Conservation (phyloP, 2,329 filamentous ascomycete genomes). For the Periconia sp. region DNA sequence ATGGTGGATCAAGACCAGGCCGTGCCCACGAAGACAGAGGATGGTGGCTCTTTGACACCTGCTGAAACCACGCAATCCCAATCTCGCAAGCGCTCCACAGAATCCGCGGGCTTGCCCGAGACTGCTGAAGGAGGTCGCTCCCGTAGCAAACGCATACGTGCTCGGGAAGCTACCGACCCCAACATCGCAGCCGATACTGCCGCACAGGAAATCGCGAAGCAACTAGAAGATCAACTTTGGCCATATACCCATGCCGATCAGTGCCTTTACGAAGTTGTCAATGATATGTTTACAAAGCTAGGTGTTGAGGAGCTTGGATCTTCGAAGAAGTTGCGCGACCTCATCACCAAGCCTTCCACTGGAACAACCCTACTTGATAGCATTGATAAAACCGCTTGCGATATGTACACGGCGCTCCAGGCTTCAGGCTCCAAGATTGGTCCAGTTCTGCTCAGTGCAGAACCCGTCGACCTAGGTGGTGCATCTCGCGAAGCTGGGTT, state of each 20-base stretch:
- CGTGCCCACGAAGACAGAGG: conserved; percentile 21
- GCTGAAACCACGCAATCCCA: conserved; percentile 46
- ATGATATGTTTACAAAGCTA: conserved; percentile 59
- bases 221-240: conserved; percentile 62
- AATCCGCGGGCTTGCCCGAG: conserved; percentile 65
- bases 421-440: conserved; percentile 49
- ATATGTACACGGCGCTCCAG: conserved; percentile 49
- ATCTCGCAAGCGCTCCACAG: conserved; percentile 65
- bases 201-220: conserved; percentile 59
- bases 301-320: conserved; percentile 54
- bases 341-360: conserved; percentile 27
- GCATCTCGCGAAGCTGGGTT: conserved; percentile 58
- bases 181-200: conserved; percentile 53
- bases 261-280: conserved; percentile 61
- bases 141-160: conserved; percentile 66
- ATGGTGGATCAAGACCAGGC: conserved; percentile 25
- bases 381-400: conserved; percentile 46
- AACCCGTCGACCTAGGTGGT: conserved; percentile 57
- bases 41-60: conserved; percentile 14
- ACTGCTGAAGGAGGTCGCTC: conserved; percentile 61
- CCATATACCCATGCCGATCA: conserved; percentile 62
- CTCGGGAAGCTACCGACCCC: conserved; percentile 62
- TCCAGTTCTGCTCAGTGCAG: conserved; percentile 55
- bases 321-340: conserved; percentile 44
- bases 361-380: conserved; percentile 16